Evolutionary conservation across 768 basidiomycete species (phyloP), one percentile per base, ranked within the genome.

Genomic region (Leucosporidium creatinivorum): DNA sequence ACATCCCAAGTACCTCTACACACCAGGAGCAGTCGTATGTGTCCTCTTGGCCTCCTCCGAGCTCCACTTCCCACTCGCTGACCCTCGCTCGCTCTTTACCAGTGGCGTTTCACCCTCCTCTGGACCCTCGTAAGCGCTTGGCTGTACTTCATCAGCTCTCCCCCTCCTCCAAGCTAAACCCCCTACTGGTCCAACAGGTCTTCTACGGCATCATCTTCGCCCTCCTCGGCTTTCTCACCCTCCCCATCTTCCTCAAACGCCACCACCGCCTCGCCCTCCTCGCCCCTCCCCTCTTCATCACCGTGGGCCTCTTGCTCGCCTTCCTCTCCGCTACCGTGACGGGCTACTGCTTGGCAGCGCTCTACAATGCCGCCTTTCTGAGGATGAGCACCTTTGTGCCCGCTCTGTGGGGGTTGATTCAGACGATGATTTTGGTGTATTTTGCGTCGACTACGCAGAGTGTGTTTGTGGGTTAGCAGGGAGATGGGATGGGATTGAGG

Each of bases 311-410:
- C 5, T 17, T 54, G 3, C 28, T 49, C 36, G 65, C 50, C 12
- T 66, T 66, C 44, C 17, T 66, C 44, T 31, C 28, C 7, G 65
- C 65, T 6, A 66, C 65, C 19, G 36, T 66, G 28, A 52, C 61
- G 26, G 65, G 65, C 7, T 66, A 60, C 47, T 31, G 31, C 19
- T 39, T 66, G 15, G 65, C 65, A 10, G 65, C 65, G 39, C 39
- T 66, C 25, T 66, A 66, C 65, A 66, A 66, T 57, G 65, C 65
- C 15, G 54, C 50, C 47, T 66, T 54, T 36, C 25, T 66, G 10
- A 48, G 59, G n/a, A 66, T 66, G 65, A 28, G 19, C 8, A 51
- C 47, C n/a, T 66, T 51, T 23, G 58, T 66, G 6, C 65, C 65
- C 13, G 58, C 59, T 25, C 39, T 66, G 26, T 66, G 51, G 51